Evolutionary conservation across 805 yeast genomes (phyloP).

Genomic region (Candida takata): DNA sequence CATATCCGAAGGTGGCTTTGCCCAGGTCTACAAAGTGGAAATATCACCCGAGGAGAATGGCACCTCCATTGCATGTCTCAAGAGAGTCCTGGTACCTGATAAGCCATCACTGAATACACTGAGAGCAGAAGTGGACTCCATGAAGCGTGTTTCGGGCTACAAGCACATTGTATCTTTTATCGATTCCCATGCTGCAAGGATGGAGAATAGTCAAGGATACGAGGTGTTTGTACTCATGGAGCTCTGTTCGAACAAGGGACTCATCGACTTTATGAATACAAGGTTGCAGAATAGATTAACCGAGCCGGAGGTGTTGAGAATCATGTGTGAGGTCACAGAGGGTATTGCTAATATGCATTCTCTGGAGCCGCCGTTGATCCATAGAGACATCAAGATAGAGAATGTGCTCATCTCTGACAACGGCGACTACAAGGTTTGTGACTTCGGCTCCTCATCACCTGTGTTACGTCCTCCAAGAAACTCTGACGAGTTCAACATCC

Average conservation of each 20-base stretch:
- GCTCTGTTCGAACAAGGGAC: slow-evolving; percentile 65
- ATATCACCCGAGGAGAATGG: slow-evolving; percentile 55
- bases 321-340: slow-evolving; percentile 61
- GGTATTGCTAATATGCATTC: slow-evolving; percentile 80
- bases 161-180: slow-evolving; percentile 81
- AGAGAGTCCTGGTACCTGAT: slow-evolving; percentile 92
- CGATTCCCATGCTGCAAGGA: slow-evolving; percentile 89
- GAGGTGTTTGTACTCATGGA: slow-evolving; percentile 81
- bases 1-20: slow-evolving; percentile 90
- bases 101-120: slow-evolving; percentile 74
- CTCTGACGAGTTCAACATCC: slow-evolving; percentile 48
- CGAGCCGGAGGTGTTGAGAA: slow-evolving; percentile 60
- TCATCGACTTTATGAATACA: slow-evolving; percentile 75
- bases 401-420: slow-evolving; percentile 59
- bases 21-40: slow-evolving; percentile 82
- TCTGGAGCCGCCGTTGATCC: slow-evolving; percentile 61
- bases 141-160: slow-evolving; percentile 80
- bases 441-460: slow-evolving; percentile 75
- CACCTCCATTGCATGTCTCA: slow-evolving; percentile 65
- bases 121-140: slow-evolving; percentile 95
- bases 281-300: slow-evolving; percentile 57
- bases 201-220: slow-evolving; percentile 46
- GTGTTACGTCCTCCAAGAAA: slow-evolving; percentile 56
- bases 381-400: slow-evolving; percentile 78
- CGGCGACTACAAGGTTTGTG: slow-evolving; percentile 64